A percentile compares a stretch with the other conserved stretches of the same genome.
Evolutionary conservation across 495 filamentous ascomycete genomes (phyloP).

Genomic region (Penicillium pancosmium): DNA sequence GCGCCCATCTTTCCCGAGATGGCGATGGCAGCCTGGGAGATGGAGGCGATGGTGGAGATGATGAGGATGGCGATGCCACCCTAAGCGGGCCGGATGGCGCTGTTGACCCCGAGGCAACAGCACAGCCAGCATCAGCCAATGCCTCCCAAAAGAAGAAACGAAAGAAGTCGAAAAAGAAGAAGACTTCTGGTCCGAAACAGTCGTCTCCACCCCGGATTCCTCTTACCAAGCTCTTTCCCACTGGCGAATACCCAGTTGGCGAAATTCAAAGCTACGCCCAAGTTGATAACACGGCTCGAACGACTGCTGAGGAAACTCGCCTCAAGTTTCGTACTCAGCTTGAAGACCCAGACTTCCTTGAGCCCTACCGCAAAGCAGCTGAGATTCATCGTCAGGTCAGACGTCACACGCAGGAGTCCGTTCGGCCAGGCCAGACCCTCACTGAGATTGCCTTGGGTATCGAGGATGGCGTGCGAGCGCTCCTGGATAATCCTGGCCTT

Average conservation of each 20-base stretch:
- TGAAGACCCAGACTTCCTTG: conserved; percentile 58
- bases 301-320: conserved; percentile 61
- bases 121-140: conserved; percentile 7
- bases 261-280: conserved; percentile 51
- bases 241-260: conserved; percentile 54
- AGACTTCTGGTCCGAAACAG: conserved; percentile 43
- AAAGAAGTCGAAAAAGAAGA: conserved; percentile 59
- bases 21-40: conserved; percentile 44
- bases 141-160: conserved; percentile 56
- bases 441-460: conserved; percentile 84
- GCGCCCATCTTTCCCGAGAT: conserved; percentile 38
- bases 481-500: conserved; percentile 77
- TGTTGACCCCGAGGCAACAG: conserved; percentile 26
- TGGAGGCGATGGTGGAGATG: conserved; percentile 57
- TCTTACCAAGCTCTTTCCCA: conserved; percentile 52
- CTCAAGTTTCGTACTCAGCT: conserved; percentile 48
- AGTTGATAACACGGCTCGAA: conserved; percentile 57
- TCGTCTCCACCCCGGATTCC: conserved; percentile 58
- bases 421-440: conserved; percentile 80
- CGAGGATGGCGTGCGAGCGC: conserved; percentile 78
- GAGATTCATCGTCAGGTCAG: conserved; percentile 83
- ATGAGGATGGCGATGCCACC: conserved; percentile 57
- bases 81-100: conserved; percentile 17
- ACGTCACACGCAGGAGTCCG: conserved; percentile 76
- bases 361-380: conserved; percentile 62